Conservation (phyloP, 2,329 filamentous ascomycete species). For the Blastomyces silverae region DNA sequence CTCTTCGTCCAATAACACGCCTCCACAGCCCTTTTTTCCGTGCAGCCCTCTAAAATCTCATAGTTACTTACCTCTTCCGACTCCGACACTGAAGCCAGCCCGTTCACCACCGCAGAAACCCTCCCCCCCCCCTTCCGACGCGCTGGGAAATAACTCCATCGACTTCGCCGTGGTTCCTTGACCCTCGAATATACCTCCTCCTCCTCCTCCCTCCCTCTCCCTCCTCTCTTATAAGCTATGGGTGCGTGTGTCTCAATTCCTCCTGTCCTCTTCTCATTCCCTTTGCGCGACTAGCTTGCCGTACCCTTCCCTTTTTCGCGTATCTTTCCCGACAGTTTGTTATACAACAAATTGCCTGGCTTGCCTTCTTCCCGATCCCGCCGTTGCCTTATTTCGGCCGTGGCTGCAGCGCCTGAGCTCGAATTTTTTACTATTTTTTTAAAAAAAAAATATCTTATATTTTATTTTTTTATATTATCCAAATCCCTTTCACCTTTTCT, state of each 20-base stretch:
- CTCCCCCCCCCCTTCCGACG: conserved; percentile 1
- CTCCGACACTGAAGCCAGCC: background rate
- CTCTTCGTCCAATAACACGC: conserved; percentile 7
- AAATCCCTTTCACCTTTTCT: background rate
- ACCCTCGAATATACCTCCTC: conserved; percentile 7
- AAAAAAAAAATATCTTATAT: background rate
- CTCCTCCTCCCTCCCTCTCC: conserved; percentile 16
- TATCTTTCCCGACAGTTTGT: conserved; percentile 8
- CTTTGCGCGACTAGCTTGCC: conserved; percentile 10
- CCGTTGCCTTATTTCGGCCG: conserved; percentile 10
- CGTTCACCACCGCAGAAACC: conserved; percentile 8
- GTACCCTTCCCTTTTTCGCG: conserved; percentile 10
- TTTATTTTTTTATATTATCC: background rate
- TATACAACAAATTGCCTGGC: conserved; percentile 11
- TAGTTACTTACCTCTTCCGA: conserved; percentile 3
- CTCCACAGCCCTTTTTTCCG: conserved; percentile 10
- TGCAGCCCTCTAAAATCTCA: conserved; percentile 11
- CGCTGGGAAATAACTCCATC: conserved; percentile 4
- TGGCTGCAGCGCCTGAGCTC: conserved; percentile 10
- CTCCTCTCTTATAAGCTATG: conserved; percentile 18
- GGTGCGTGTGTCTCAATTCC: conserved; percentile 20
- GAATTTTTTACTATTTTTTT: conserved; percentile 1
- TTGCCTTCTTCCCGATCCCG: conserved; percentile 5
- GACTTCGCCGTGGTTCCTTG: conserved; percentile 6
- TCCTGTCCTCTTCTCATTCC: conserved; percentile 1